Evolutionary conservation across 116 monocot genomes (phyloP).

Genomic region (Papilionanthe hybrid): DNA sequence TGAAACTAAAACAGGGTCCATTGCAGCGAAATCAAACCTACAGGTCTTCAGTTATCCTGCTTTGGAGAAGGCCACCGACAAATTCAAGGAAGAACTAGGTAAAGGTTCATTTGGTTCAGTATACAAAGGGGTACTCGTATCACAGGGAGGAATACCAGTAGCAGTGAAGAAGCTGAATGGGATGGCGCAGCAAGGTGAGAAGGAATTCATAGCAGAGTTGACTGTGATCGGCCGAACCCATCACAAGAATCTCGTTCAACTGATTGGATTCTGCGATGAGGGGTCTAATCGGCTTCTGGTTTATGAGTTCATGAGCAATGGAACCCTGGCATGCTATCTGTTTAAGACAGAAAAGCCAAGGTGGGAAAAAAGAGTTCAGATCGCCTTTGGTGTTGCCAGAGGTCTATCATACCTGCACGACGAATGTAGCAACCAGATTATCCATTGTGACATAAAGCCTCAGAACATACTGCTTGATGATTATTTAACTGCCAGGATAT

Average conservation of each 20-base stretch:
- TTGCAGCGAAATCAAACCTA: background rate
- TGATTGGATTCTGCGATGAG: conserved; percentile 12
- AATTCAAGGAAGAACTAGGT: conserved; percentile 12
- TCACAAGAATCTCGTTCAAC: conserved; percentile 11
- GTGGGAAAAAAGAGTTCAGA: conserved; percentile 28
- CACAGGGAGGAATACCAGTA: background rate
- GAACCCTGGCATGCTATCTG: background rate
- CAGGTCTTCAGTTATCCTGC: conserved; percentile 1
- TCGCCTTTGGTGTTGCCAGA: conserved; percentile 23
- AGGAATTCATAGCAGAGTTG: conserved; percentile 12
- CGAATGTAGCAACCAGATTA: conserved; percentile 35
- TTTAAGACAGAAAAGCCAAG: background rate
- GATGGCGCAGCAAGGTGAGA: conserved; percentile 7
- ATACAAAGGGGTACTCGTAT: conserved; percentile 1
- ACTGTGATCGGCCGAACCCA: conserved; percentile 4
- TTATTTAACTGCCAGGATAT: conserved; percentile 29
- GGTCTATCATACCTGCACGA: conserved; percentile 57
- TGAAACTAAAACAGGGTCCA: background rate
- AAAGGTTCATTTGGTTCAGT: conserved; percentile 13
- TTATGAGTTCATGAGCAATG: conserved; percentile 19
- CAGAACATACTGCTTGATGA: conserved; percentile 59
- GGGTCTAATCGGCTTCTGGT: conserved; percentile 10
- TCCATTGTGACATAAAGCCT: conserved; percentile 67
- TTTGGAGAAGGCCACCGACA: conserved; percentile 12
- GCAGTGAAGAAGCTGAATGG: conserved; percentile 26